These are phyloP conservation scores for Thielaviopsis euricoi DNA, from an alignment of 2,329 filamentous ascomycete genomes.

Conservation along the genomic window DNA sequence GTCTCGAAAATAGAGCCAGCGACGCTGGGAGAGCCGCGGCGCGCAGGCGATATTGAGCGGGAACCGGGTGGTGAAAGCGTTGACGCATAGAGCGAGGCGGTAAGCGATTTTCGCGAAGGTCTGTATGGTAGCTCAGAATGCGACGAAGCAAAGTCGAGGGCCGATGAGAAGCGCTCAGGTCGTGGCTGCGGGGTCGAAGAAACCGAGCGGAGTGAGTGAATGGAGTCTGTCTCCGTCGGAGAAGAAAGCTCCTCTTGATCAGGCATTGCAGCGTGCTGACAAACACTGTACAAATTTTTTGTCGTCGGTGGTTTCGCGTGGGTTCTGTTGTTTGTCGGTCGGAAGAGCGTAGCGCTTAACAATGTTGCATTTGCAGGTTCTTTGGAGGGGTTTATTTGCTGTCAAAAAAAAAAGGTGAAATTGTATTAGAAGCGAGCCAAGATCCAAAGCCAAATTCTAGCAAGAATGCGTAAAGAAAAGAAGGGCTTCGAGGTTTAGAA, in stretches of 20 bases:
- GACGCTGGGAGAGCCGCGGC: slow-evolving; percentile 37
- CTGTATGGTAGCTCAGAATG: slow-evolving; percentile 7
- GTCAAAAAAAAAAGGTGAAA: not conserved
- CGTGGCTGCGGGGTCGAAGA: slow-evolving; percentile 41
- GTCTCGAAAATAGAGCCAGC: slow-evolving; percentile 41
- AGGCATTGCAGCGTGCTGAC: slow-evolving; percentile 37
- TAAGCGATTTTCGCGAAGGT: slow-evolving; percentile 33
- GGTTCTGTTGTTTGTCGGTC: not conserved
- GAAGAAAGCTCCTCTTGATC: slow-evolving; percentile 46
- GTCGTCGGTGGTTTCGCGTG: not conserved
- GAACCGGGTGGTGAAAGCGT: slow-evolving; percentile 53
- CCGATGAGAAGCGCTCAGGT: slow-evolving; percentile 8
- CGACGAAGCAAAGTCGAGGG: slow-evolving; percentile 7
- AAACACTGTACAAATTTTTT: not conserved
- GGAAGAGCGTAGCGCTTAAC: not conserved
- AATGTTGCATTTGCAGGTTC: not conserved
- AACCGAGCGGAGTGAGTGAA: slow-evolving; percentile 52
- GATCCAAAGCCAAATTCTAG: not conserved
- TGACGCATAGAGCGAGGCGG: slow-evolving; percentile 44
- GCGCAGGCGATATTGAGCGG: slow-evolving; percentile 49
- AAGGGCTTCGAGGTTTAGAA: not conserved
- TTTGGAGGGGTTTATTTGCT: not conserved
- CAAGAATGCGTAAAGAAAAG: not conserved
- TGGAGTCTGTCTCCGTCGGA: slow-evolving; percentile 39
- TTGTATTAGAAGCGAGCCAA: not conserved